phyloP scores from a whole-genome alignment of 129 eudicot species.

The Oenanthe sinensis region DNA sequence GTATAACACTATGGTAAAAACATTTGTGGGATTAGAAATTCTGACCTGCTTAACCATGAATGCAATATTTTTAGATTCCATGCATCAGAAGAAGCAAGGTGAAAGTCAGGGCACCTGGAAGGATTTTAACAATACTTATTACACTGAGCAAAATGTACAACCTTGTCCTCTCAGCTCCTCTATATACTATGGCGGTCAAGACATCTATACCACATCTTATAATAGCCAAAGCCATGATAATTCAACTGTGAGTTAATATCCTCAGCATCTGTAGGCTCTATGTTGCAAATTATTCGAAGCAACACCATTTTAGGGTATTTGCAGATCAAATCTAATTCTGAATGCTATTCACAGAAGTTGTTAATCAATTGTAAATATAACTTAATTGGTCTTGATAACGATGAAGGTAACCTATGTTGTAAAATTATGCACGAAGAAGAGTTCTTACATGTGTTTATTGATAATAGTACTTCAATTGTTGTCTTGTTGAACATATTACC shows the following conservation, averaged over 20 bases:
- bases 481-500: not conserved
- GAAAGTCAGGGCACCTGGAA: constrained; percentile 19
- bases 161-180: constrained; percentile 78
- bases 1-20: not conserved
- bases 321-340: not conserved
- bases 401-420: not conserved
- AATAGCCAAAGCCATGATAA: constrained; percentile 37
- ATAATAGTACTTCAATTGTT: not conserved
- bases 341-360: not conserved
- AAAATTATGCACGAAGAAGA: not conserved
- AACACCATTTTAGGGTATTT: not conserved
- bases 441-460: not conserved
- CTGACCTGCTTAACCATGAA: not conserved
- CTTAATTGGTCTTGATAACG: not conserved
- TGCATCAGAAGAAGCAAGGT: constrained; percentile 23
- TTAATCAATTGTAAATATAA: not conserved
- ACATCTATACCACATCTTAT: constrained; percentile 43
- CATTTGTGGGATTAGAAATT: not conserved
- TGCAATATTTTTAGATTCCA: constrained; percentile 18
- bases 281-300: not conserved
- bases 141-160: constrained; percentile 40
- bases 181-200: constrained; percentile 91
- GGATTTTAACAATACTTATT: constrained; percentile 27
- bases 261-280: not conserved
- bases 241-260: constrained; percentile 34